These are phyloP conservation scores for Pseudopithomyces chartarum DNA, from an alignment of 2,329 filamentous ascomycete species.

Conservation along the genomic window DNA sequence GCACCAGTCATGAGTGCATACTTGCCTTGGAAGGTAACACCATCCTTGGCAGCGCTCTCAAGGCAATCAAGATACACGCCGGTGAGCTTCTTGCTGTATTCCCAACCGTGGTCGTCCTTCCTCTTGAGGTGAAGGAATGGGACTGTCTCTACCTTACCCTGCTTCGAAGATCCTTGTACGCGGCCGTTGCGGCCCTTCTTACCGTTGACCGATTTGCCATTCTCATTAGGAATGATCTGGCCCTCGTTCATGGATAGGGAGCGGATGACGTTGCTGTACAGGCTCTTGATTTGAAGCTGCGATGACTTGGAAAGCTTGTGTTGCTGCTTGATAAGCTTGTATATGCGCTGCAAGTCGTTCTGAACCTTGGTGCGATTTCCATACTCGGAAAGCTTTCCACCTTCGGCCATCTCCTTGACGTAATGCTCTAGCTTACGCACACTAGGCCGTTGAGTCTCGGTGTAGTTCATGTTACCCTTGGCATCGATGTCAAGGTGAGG, in stretches of 20 bases:
- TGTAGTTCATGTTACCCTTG: conserved; percentile 89
- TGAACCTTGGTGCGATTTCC: conserved; percentile 98
- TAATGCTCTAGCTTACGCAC: conserved; percentile 98
- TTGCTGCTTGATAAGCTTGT: conserved; percentile 98
- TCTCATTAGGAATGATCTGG: conserved; percentile 91
- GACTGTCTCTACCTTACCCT: conserved; percentile 93
- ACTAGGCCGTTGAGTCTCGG: conserved; percentile 83
- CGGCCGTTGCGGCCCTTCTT: conserved; percentile 62
- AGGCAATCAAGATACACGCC: conserved; percentile 90
- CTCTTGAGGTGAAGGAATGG: conserved; percentile 97
- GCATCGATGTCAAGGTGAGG: conserved; percentile 91
- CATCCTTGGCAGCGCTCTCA: conserved; percentile 83
- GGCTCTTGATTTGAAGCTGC: conserved; percentile 91
- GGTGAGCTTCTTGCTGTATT: conserved; percentile 99
- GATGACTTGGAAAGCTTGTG: conserved; percentile 97
- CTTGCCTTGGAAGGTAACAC: conserved; percentile 92
- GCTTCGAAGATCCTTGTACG: conserved; percentile 64
- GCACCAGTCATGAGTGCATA: conserved; percentile 98
- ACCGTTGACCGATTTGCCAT: conserved; percentile 66
- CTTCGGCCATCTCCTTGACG: conserved; percentile 97
- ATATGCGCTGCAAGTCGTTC: conserved; percentile 90
- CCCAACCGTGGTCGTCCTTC: conserved; percentile 92
- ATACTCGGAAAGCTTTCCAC: conserved; percentile 98
- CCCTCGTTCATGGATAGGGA: conserved; percentile 97
- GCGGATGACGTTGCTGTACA: conserved; percentile 93